A percentile compares a stretch with the other conserved stretches of the same genome.
These are phyloP conservation scores for Sporopachydermia lactativora DNA, from an alignment of 805 yeast genomes.

Conservation along the genomic window DNA sequence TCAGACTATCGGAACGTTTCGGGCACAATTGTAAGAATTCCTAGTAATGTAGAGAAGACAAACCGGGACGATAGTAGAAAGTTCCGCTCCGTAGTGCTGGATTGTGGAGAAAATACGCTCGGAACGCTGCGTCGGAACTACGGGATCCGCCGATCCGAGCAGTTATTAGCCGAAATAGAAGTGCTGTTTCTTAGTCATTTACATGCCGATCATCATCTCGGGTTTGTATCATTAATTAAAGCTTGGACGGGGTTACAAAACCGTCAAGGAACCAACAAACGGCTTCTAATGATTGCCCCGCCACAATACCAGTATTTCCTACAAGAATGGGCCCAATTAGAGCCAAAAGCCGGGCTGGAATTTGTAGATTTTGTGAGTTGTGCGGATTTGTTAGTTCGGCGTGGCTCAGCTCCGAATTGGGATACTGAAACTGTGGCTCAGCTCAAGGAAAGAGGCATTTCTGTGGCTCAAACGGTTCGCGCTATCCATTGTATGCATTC, in stretches of 20 bases:
- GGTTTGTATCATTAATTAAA: slow-evolving; percentile 52
- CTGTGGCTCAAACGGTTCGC: slow-evolving; percentile 40
- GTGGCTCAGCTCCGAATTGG: slow-evolving; percentile 10
- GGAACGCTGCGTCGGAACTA: slow-evolving; percentile 57
- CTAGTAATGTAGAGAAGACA: slow-evolving; percentile 18
- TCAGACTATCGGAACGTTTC: slow-evolving; percentile 75
- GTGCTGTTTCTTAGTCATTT: slow-evolving; percentile 71
- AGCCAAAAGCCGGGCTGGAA: slow-evolving; percentile 21
- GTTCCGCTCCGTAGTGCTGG: slow-evolving; percentile 46
- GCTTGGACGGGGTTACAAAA: slow-evolving; percentile 37
- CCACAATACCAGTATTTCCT: slow-evolving; percentile 58
- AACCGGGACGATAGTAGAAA: slow-evolving; percentile 10
- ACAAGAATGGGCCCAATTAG: slow-evolving; percentile 50
- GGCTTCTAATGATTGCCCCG: slow-evolving; percentile 55
- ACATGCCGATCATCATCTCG: slow-evolving; percentile 96
- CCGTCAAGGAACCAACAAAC: slow-evolving; percentile 21
- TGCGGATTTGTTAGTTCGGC: slow-evolving; percentile 38
- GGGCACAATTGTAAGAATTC: slow-evolving; percentile 63
- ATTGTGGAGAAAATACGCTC: slow-evolving; percentile 91
- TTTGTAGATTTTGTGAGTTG: slow-evolving; percentile 42
- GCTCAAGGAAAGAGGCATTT: slow-evolving; percentile 19
- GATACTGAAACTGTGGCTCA: neutral
- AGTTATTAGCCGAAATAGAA: slow-evolving; percentile 44
- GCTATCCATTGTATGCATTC: slow-evolving; percentile 83
- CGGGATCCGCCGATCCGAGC: slow-evolving; percentile 28